Conservation (phyloP, 768 basidiomycete species). For the Suillus variegatus region DNA sequence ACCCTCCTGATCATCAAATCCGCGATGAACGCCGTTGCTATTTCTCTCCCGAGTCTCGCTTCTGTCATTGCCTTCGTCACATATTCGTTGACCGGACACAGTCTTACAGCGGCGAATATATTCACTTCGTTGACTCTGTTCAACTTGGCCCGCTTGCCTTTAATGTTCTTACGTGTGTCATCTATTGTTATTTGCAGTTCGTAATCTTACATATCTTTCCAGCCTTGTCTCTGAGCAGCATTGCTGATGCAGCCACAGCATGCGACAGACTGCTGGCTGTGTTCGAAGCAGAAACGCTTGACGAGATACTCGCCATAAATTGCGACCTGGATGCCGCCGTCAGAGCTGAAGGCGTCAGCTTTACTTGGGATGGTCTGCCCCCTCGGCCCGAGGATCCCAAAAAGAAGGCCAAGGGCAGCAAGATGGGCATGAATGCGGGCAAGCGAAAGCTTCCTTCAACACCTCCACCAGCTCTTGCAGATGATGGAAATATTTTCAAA, state of each 20-base stretch:
- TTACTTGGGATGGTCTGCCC: slow-evolving; percentile 85
- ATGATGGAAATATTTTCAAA: slow-evolving; percentile 53
- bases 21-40: slow-evolving; percentile 65
- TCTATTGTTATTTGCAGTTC: background rate
- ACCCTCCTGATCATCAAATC: slow-evolving; percentile 65
- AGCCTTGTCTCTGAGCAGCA: slow-evolving; percentile 75
- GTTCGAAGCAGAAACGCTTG: slow-evolving; percentile 80
- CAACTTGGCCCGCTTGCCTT: slow-evolving; percentile 77
- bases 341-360: slow-evolving; percentile 65
- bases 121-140: slow-evolving; percentile 88
- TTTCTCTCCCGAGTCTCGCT: slow-evolving; percentile 76
- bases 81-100: slow-evolving; percentile 73
- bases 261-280: slow-evolving; percentile 73
- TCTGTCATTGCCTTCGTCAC: slow-evolving; percentile 77
- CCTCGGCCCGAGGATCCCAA: slow-evolving; percentile 42
- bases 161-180: slow-evolving; percentile 64
- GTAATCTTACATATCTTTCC: slow-evolving; percentile 13
- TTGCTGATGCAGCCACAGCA: slow-evolving; percentile 84
- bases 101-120: slow-evolving; percentile 66
- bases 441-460: slow-evolving; percentile 18
- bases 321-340: slow-evolving; percentile 61
- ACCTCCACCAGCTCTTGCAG: slow-evolving; percentile 34
- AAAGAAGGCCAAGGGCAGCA: slow-evolving; percentile 9
- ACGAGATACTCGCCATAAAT: slow-evolving; percentile 59
- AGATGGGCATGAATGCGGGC: slow-evolving; percentile 13